Evolutionary conservation across 2,329 filamentous ascomycete species (phyloP).

Genomic region (Lasiodiplodia sp.): DNA sequence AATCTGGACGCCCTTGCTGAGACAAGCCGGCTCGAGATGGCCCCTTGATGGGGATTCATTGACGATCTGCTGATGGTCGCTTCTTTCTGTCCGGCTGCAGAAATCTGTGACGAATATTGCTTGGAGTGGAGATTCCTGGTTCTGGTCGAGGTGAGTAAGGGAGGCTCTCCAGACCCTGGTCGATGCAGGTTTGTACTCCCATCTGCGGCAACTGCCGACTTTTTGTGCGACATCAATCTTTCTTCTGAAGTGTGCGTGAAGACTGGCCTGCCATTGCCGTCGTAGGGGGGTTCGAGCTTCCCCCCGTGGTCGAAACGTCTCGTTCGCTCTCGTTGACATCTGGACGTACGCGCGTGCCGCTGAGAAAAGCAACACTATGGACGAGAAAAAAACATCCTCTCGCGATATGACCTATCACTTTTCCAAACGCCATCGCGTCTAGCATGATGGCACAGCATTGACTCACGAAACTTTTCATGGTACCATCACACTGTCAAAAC

Average conservation of each 20-base stretch:
- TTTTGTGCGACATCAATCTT: slow-evolving; percentile 5
- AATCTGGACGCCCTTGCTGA: slow-evolving; percentile 16
- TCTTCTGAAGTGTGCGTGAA: slow-evolving; percentile 3
- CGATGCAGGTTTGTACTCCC: slow-evolving; percentile 11
- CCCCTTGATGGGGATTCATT: slow-evolving; percentile 2
- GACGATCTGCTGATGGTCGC: neutral
- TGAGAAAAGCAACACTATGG: neutral
- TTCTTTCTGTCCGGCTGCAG: slow-evolving; percentile 2
- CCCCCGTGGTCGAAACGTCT: too few species aligned
- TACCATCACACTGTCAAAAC: neutral
- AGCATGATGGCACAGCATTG: neutral
- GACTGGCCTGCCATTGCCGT: neutral
- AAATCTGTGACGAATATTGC: neutral
- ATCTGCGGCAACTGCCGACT: slow-evolving; percentile 17
- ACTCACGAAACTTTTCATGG: neutral
- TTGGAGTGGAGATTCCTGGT: slow-evolving; percentile 20
- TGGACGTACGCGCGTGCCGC: neutral
- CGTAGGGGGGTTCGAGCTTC: neutral
- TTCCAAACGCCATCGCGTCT: neutral
- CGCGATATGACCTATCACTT: neutral
- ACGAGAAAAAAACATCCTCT: neutral
- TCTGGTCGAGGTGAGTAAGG: slow-evolving; percentile 24
- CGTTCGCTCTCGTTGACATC: neutral
- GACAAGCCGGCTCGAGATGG: slow-evolving; percentile 1
- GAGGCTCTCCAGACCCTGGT: slow-evolving; percentile 12